Evolutionary conservation across 495 filamentous ascomycete species (phyloP).

Genomic region (Stereocaulon alpinum): DNA sequence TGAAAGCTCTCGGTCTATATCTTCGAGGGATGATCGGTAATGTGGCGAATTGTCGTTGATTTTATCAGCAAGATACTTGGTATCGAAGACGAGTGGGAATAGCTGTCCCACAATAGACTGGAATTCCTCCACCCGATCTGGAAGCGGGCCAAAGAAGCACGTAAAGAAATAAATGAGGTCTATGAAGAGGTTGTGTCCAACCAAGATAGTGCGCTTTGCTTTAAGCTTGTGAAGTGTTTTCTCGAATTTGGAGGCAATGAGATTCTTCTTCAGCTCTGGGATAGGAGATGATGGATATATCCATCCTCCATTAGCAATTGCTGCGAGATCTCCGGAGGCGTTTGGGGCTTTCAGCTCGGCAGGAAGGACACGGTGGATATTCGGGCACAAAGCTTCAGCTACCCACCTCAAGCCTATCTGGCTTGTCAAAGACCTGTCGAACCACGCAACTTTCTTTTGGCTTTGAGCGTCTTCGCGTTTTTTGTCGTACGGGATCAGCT

Average conservation of each 20-base stretch:
- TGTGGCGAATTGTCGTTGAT: slow-evolving; percentile 37
- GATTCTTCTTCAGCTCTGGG: background rate
- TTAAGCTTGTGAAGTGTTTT: slow-evolving; percentile 33
- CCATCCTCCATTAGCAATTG: slow-evolving; percentile 28
- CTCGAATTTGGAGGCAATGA: slow-evolving; percentile 23
- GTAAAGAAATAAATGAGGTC: slow-evolving; percentile 64
- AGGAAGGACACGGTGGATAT: slow-evolving; percentile 6
- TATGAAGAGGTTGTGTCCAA: slow-evolving; percentile 65
- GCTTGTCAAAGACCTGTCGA: slow-evolving; percentile 35
- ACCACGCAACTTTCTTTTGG: slow-evolving; percentile 29
- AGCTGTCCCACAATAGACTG: slow-evolving; percentile 38
- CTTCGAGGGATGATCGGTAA: slow-evolving; percentile 39
- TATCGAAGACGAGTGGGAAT: slow-evolving; percentile 66
- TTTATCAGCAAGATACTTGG: slow-evolving; percentile 62
- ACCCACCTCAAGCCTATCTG: slow-evolving; percentile 59
- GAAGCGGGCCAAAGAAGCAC: slow-evolving; percentile 58
- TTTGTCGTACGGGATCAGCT: slow-evolving; percentile 40
- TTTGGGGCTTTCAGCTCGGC: background rate
- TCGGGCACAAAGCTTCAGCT: slow-evolving; percentile 48
- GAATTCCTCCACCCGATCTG: slow-evolving; percentile 51
- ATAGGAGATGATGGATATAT: background rate
- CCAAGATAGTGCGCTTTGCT: slow-evolving; percentile 24
- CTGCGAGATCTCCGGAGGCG: slow-evolving; percentile 44
- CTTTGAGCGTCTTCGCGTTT: slow-evolving; percentile 35
- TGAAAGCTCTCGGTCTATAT: slow-evolving; percentile 36